Evolutionary conservation across 2,329 filamentous ascomycete genomes (phyloP), one percentile per base, ranked within the genome.

Genomic region (Mariannaea sp.): DNA sequence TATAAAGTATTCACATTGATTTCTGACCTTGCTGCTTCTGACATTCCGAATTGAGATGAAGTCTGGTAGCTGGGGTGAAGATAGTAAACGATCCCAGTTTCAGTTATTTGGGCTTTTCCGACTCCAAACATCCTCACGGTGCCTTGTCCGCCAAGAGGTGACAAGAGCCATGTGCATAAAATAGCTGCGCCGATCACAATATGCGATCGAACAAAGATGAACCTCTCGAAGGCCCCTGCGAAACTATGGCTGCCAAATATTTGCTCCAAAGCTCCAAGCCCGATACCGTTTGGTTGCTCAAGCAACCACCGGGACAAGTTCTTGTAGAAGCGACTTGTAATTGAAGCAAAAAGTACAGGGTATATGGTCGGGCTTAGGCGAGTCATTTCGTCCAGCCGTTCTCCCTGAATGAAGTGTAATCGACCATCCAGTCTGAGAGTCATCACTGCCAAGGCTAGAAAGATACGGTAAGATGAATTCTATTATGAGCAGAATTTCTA

Each of bases 181-280:
- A 59, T 57, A 0, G 27, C 5, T 0, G 46, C 7, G 0, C 57
- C 55, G 8, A 59, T 14, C 0, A 41, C 2, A 0, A 55, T 10
- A 1, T 46, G 43, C 1, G 47, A 45, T 1, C 57, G 54, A 5
- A 59, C 40, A 17, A 57, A 42, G 0, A 59, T 14, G 0, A 59
- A 32, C 2, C 50, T 22, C 5, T 57, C 57, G 0, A 59, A 3
- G 0, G 55, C 43, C 1, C 49, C 43, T 0, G 57, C 57, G 6
- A 59, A 50, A 3, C 41, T 59, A 10, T 57, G 57, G 19, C 57
- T 59, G 2, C 54, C 54, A n/a, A 49, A 55, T 3, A 57, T 26
- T 14, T 59, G 54, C 17, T 59, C 57, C 2, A 59, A 55, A 0
- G 47, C 41, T 1, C 16, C 57, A 1, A 59, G n/a, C 1, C 32